A percentile compares a stretch with the other conserved stretches of the same genome.
Conservation (phyloP, 2,329 filamentous ascomycete genomes). For the Nakataea oryzae region DNA sequence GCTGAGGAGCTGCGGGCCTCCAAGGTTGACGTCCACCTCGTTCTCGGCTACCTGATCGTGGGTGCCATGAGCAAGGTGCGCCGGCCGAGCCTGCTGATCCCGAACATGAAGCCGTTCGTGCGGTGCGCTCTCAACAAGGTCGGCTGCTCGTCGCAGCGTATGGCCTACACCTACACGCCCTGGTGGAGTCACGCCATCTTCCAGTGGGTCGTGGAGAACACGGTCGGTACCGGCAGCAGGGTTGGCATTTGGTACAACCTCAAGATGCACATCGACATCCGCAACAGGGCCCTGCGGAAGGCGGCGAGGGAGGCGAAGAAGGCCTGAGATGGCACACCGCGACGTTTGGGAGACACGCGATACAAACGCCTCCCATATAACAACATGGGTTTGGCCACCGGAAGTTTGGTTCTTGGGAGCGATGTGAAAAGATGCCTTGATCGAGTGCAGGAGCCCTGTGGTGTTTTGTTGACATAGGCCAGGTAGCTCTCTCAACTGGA, state of each 20-base stretch:
- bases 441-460: no score
- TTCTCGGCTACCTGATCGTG: constrained; percentile 86
- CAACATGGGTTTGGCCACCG: background rate
- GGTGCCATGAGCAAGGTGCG: constrained; percentile 96
- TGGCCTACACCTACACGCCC: constrained; percentile 77
- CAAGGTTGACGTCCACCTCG: constrained; percentile 81
- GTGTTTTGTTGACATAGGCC: background rate
- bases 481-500: background rate
- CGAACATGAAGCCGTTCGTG: constrained; percentile 75
- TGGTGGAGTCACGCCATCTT: constrained; percentile 88
- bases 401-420: background rate
- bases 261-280: constrained; percentile 73
- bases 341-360: background rate
- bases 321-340: constrained; percentile 9
- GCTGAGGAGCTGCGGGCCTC: constrained; percentile 71
- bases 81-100: constrained; percentile 65
- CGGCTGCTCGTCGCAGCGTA: constrained; percentile 70
- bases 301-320: constrained; percentile 74
- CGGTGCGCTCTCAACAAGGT: constrained; percentile 68
- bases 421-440: background rate
- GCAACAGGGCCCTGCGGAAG: constrained; percentile 74
- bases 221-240: constrained; percentile 37
- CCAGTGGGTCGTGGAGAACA: constrained; percentile 67
- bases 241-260: constrained; percentile 39
- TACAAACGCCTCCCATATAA: background rate